Base-by-base conservation (phyloP, 1,284 basidiomycete species). In the Phylloboletellus chloephorus region DNA sequence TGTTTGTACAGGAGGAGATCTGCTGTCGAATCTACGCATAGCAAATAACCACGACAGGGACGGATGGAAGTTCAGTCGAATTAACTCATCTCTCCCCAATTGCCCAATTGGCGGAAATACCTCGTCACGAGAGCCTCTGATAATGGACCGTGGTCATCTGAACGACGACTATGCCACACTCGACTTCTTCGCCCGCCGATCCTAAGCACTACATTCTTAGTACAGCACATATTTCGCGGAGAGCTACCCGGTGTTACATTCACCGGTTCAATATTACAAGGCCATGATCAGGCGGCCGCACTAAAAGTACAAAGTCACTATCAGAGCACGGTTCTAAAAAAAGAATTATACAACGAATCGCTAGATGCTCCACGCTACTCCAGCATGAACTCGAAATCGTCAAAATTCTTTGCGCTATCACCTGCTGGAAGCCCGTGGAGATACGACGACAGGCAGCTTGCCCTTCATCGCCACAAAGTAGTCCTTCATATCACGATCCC, bases 401-500 rank as follows among this genome's bases (percentile, higher is more conserved):
- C 41, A 9, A 12, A 39, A 36, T 45, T 41, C 41, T 42, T n/a
- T 34, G 38, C 39, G 31, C 22, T 35, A 43, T 61, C 43, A 54
- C 36, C 40, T 44, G 41, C 33, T 44, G 20, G 5, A 48, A 41
- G 32, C 40, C 50, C 59, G 61, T 60, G 59, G 63, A 56, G 63
- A 61, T 60, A 61, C 50, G 47, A 61, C 50, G 1, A 64, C 58
- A 25, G 57, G 58, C 20, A 61, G 37, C 22, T 47, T 32, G 21
- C 59, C 63, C 39, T 63, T 61, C 12, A 41, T 58, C 16, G 61
- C 50, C 31, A 61, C 61, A 21, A 65, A 61, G 46, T 52, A 65
- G 33, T 61, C 59, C 43, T 58, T 65, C 15, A 61, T 49, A 39
- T 64, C 60, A 23, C 39, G 49, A 28, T 63, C 56, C 63, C 63